Base-by-base conservation (phyloP, 768 basidiomycete species). In the Boletus tylopilopsis region DNA sequence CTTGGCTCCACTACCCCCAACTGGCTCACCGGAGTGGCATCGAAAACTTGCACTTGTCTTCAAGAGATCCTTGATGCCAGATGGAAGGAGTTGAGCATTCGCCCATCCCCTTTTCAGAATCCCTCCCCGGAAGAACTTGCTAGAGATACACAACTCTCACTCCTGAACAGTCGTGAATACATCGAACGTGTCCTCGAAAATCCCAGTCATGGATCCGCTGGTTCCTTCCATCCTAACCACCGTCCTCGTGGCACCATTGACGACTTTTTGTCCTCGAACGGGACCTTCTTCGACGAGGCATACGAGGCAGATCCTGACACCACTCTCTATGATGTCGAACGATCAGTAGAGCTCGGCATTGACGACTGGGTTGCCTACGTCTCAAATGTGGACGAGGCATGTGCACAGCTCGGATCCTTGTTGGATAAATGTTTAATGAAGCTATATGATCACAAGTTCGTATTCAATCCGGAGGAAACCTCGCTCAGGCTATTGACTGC, bases 401-500 rank as follows among this genome's bases (percentile, higher is more conserved):
- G 62, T 1, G 13, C 27, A 7, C 50, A 54, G 25, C 48, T 61
- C 13, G 52, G 54, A 45, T 16, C 56, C 3, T 66, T 63, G 36
- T 62, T 15, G 27, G 36, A 40, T 3, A 27, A 55, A 8, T 71
- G 72, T 29, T 11, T 73, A 70, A 29, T 12, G 29, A 29, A 29
- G 29, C 11, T 12, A 29, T 29, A 29, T 29, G 10, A 2, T n/a
- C 7, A 3, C 2, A 52, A 53, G 15, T 5, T 7, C 3, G 3
- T 2, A 16, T 4, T 9, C 7, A 71, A 66, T 32, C 67, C 72
- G 15, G 75, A 77, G 46, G 53, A 64, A 35, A 30, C 53, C 2
- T 76, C 76, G 0, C 47, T 71, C 6, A 71, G 74, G 65, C 47
- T 79, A 22, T 58, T 80, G 42, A 62, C 61, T 0, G 13, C 35